Evolutionary conservation across 129 eudicot genomes (phyloP).

Genomic region (Chrysanthemum makinoi): DNA sequence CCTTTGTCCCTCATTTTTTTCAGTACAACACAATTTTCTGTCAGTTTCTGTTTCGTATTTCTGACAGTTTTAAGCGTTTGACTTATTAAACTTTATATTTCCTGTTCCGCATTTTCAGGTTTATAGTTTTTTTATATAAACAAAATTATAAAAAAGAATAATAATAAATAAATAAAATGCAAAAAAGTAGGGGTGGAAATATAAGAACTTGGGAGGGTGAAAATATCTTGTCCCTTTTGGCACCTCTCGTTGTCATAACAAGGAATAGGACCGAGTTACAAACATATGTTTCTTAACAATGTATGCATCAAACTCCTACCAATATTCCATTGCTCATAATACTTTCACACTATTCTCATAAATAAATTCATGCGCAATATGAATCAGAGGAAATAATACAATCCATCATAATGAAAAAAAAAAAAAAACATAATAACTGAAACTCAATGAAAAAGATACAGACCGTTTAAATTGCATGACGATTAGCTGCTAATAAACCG

Average conservation of each 20-base stretch:
- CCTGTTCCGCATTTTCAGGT: no score
- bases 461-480: constrained; percentile 14
- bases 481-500: constrained; percentile 4
- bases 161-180: no score
- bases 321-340: neutral
- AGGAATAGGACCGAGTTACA: neutral
- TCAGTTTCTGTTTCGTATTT: no score
- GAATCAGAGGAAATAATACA: constrained; percentile 18
- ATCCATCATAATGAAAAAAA: neutral
- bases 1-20: no score
- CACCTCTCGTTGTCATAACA: neutral
- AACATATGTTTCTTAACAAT: constrained; percentile 1
- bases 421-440: neutral
- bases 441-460: neutral
- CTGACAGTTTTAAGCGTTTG: no score
- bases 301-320: constrained; percentile 2
- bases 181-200: no score
- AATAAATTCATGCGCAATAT: neutral
- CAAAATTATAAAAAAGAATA: no score
- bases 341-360: neutral
- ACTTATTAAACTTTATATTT: no score
- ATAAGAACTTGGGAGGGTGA: no score
- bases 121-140: no score
- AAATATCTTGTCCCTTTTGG: no score
- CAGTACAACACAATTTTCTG: no score